Evolutionary conservation across 208 protist genomes (phyloP).

Genomic region (Acanthamoeba sp.): DNA sequence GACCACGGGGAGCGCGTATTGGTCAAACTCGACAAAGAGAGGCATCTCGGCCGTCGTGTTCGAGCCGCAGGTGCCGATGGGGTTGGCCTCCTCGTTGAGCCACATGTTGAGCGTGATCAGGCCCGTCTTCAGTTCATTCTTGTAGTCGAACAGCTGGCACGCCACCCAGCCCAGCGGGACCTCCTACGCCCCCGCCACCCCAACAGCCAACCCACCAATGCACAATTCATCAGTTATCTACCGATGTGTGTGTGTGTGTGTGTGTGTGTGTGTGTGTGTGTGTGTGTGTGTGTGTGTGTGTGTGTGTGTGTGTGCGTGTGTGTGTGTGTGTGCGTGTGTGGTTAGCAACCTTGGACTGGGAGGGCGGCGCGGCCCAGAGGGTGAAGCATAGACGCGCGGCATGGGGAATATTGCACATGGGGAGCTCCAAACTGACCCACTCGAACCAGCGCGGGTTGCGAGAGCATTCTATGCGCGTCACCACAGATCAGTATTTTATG

Average conservation of each 20-base stretch:
- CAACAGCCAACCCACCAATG: no score
- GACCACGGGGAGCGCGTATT: constrained; percentile 41
- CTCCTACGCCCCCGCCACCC: no score
- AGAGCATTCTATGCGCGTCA: background rate
- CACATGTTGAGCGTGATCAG: constrained; percentile 77
- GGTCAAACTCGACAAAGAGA: constrained; percentile 48
- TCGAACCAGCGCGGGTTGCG: constrained; percentile 62
- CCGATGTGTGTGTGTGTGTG: background rate
- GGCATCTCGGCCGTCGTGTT: background rate
- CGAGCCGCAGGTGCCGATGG: constrained; percentile 70
- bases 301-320: no score
- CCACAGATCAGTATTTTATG: no score
- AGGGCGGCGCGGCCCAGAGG: background rate
- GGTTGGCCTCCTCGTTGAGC: constrained; percentile 83
- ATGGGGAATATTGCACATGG: constrained; percentile 45
- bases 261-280: no score
- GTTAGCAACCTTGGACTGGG: background rate
- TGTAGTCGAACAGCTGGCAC: constrained; percentile 68
- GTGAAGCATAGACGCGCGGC: constrained; percentile 55
- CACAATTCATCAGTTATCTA: background rate
- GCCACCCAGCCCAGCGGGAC: constrained; percentile 32
- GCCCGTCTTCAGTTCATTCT: constrained; percentile 55
- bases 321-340: no score
- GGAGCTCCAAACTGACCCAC: constrained; percentile 53
- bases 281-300: no score